Evolutionary conservation across 2,329 filamentous ascomycete genomes (phyloP), one percentile per base, ranked within the genome.

Genomic region (Emmonsiellopsis sp.): DNA sequence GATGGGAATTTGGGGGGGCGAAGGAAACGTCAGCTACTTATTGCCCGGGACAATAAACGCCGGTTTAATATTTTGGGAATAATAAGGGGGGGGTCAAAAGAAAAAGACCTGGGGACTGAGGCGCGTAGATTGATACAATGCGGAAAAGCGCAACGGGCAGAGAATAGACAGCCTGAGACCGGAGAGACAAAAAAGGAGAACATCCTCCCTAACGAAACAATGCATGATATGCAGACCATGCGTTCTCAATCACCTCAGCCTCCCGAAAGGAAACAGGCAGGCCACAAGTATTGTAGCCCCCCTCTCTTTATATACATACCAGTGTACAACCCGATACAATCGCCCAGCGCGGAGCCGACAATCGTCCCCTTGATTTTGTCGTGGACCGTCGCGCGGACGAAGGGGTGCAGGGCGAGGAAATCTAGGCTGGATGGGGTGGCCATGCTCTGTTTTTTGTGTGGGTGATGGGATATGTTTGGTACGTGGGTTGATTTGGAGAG

Each of bases 291-390:
- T 15, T 15, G 11, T 40, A 11, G 11, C 37, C 7, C 1, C 37
- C 7, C 37, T 11, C 15, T 40, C 41, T 13, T 4, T 43, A 16
- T 9, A 9, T 16, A 50, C 50, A 30, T 50, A 65, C 63, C 62
- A 7, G 78, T 80, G 61, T 80, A 80, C 6, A 81, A 60, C 2
- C 77, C 77, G 54, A 80, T 76, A 16, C 77, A 73, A 59, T 80
- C 78, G 31, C 78, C 78, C 7, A 81, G 65, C 2, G 77, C 77
- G 16, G 76, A 78, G 26, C 76, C 78, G 52, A 79, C 62, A 32
- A 79, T 65, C 45, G 70, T 69, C 45, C 77, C 77, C 32, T 71
- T 63, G 43, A 77, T 68, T 56, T 69, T 71, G 53, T 71, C 67
- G 15, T 66, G 51, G 3, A 65, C 58, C n/a, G 61, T 63, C 34